These are phyloP conservation scores for Talaromyces sp. DNA, from an alignment of 2,329 filamentous ascomycete species.

Conservation along the genomic window DNA sequence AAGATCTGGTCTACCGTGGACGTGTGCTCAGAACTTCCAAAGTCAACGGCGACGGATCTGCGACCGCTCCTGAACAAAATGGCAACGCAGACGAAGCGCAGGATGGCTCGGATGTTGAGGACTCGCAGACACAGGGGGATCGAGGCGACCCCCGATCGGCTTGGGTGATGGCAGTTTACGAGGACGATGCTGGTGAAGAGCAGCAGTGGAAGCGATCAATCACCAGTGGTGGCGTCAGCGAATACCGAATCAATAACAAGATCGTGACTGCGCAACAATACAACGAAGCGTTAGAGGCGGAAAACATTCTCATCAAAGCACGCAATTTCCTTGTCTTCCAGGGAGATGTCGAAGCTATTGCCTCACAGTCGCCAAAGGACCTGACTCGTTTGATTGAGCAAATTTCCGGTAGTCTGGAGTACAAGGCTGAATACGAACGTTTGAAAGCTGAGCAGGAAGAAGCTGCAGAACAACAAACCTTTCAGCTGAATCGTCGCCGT, in stretches of 20 bases:
- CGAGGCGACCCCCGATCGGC: slow-evolving; percentile 82
- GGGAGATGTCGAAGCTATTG: slow-evolving; percentile 95
- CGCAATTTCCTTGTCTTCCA: slow-evolving; percentile 98
- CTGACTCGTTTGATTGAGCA: slow-evolving; percentile 93
- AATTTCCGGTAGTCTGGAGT: slow-evolving; percentile 92
- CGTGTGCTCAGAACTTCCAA: slow-evolving; percentile 88
- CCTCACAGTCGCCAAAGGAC: slow-evolving; percentile 89
- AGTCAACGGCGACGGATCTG: slow-evolving; percentile 87
- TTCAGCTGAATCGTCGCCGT: slow-evolving; percentile 81
- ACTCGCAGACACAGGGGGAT: slow-evolving; percentile 60
- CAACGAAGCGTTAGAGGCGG: slow-evolving; percentile 83
- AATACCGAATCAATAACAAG: slow-evolving; percentile 95
- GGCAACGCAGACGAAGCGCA: slow-evolving; percentile 63
- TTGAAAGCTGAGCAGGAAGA: slow-evolving; percentile 84
- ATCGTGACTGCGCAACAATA: slow-evolving; percentile 86
- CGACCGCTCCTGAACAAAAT: slow-evolving; percentile 50
- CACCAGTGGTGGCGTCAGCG: slow-evolving; percentile 80
- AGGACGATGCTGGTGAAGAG: slow-evolving; percentile 92
- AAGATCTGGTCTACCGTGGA: slow-evolving; percentile 93
- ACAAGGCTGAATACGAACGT: slow-evolving; percentile 88
- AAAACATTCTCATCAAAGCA: slow-evolving; percentile 97
- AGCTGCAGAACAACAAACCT: slow-evolving; percentile 81
- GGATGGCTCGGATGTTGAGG: slow-evolving; percentile 58
- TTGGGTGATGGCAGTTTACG: slow-evolving; percentile 99
- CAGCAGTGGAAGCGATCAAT: slow-evolving; percentile 96